Conservation (phyloP, 2,329 filamentous ascomycete species). For the Colletotrichum musicola region DNA sequence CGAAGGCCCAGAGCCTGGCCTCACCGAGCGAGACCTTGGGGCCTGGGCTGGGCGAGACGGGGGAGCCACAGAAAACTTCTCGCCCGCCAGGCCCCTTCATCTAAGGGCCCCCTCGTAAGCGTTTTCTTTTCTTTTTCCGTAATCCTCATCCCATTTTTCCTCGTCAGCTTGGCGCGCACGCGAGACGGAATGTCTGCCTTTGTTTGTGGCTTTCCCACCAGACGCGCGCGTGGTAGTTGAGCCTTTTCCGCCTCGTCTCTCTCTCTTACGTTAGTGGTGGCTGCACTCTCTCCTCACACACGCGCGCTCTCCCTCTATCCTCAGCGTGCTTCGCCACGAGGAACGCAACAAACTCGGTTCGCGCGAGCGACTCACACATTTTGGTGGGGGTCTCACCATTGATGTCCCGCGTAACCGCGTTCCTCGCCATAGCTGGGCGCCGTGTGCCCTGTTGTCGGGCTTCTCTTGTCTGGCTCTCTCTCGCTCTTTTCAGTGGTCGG, state of each 20-base stretch:
- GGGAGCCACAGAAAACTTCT: not conserved
- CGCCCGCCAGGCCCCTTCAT: not conserved
- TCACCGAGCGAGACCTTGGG: not conserved
- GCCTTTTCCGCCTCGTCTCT: not conserved
- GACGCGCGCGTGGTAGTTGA: conserved; percentile 19
- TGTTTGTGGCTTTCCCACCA: conserved; percentile 5
- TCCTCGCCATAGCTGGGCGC: conserved; percentile 25
- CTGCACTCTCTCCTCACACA: not conserved
- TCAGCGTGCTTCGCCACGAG: conserved; percentile 19
- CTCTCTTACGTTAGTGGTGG: not conserved
- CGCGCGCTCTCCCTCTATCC: no score
- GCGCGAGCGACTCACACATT: conserved; percentile 20
- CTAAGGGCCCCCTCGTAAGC: not conserved
- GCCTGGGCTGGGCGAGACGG: not conserved
- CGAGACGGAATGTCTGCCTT: conserved; percentile 21
- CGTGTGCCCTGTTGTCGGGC: not conserved
- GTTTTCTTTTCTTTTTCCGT: conserved; percentile 15
- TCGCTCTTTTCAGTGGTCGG: not conserved
- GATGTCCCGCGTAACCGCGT: conserved; percentile 28
- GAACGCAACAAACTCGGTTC: conserved; percentile 30
- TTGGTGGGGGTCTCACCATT: conserved; percentile 22
- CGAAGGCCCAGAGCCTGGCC: not conserved
- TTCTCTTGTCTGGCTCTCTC: not conserved
- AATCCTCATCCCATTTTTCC: no score
- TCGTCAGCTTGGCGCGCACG: conserved; percentile 13